Base-by-base conservation (phyloP, 2,329 filamentous ascomycete species). In the Fusarium praegraminearum region DNA sequence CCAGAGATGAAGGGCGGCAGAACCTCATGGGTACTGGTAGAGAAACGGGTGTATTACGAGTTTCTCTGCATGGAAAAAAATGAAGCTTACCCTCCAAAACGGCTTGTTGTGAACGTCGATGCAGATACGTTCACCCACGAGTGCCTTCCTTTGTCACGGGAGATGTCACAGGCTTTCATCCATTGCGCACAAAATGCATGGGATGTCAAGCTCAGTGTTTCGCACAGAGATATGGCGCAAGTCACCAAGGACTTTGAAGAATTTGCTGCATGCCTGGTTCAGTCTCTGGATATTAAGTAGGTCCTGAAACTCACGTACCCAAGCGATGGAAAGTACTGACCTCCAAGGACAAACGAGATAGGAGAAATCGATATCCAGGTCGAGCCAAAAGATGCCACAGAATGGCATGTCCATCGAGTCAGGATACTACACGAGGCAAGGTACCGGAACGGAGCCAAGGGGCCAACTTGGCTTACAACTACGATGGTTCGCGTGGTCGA, bases 171-270 rank as follows among this genome's bases (percentile, higher is more conserved):
- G n/a, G 47, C 76, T 4, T 73, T 72, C 35, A 46, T 80, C 4
- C 78, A 80, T 30, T 80, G 78, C 33, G 58, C 74, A 8, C 62
- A 60, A 7, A 69, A 73, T 12, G 73, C 77, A 1, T 80, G 78
- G 78, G 78, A 79, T 47, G 58, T 80, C 30, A 73, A 77, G 18
- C 52, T 78, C 16, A 63, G 58, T n/a, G 57, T 70, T 12, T 69
- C 57, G 7, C 71, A 65, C 8, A 60, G 62, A 1, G 47, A 43
- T 16, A 47, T 63, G 18, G 57, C 66, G 26, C 57, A 69, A 6
- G 45, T 55, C 13, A 69, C 73, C 6, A 28, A 58, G 9, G 57
- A 33, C 7, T 69, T 77, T 26, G 52, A 40, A 36, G 22, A 20
- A 6, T 74, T 76, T 49, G 71, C 73, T 16, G 20, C 65, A 16